Percentiles rank a stretch among this genome's conserved stretches.
phyloP scores from a whole-genome alignment of 441 rosid species.

The Mallotus repandus region DNA sequence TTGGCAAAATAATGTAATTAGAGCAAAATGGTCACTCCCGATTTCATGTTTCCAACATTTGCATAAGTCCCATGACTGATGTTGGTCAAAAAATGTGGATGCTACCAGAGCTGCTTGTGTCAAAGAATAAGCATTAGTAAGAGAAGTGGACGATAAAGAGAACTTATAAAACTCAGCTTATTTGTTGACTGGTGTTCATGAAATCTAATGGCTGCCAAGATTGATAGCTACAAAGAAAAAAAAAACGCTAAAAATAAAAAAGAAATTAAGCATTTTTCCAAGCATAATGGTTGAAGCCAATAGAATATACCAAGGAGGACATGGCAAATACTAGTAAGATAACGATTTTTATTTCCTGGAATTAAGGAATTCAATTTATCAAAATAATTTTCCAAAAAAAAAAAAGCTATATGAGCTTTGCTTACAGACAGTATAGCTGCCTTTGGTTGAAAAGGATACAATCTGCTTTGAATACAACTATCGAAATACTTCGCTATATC shows the following conservation, averaged over 20 bases:
- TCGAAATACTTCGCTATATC: not conserved
- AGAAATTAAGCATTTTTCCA: not conserved
- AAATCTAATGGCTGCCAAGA: not conserved
- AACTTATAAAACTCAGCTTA: not conserved
- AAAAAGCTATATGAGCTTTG: not conserved
- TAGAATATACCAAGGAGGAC: not conserved
- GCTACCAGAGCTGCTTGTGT: not conserved
- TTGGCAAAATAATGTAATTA: not conserved
- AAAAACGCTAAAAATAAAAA: not conserved
- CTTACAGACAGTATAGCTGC: not conserved
- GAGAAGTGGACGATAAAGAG: not conserved
- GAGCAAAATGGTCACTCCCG: not conserved
- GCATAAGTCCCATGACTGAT: not conserved
- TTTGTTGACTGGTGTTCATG: not conserved
- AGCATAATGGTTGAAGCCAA: not conserved
- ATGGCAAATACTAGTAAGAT: not conserved
- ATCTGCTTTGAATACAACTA: not conserved
- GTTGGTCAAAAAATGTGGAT: conserved; percentile 6
- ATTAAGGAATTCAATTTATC: too few species aligned
- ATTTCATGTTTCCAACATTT: too few species aligned
- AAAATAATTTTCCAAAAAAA: not conserved
- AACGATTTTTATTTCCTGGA: not conserved
- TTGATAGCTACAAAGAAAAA: not conserved
- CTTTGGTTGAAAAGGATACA: not conserved
- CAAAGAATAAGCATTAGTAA: not conserved